Percentiles rank a stretch among this genome's conserved stretches.
These are phyloP conservation scores for Leccinellum albellum DNA, from an alignment of 768 basidiomycete species.

Conservation along the genomic window DNA sequence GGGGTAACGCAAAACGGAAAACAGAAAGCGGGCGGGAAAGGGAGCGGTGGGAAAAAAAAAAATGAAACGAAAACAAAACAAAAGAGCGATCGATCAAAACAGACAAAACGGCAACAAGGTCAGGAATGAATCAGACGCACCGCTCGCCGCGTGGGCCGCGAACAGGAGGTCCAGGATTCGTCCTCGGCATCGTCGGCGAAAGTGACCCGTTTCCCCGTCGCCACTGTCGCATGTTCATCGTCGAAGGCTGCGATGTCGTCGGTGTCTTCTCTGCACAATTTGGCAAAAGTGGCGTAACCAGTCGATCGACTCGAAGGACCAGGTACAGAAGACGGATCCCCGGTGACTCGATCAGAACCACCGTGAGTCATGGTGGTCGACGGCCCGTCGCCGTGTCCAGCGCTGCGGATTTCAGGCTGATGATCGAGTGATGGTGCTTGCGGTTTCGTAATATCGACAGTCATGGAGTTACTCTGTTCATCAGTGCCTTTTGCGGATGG, in stretches of 20 bases:
- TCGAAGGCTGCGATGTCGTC: slow-evolving; percentile 26
- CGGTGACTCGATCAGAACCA: slow-evolving; percentile 1
- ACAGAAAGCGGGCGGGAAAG: neutral
- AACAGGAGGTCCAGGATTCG: slow-evolving; percentile 6
- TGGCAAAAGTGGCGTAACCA: slow-evolving; percentile 21
- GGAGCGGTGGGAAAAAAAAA: neutral
- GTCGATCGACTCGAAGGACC: slow-evolving; percentile 21
- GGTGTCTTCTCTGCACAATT: slow-evolving; percentile 25
- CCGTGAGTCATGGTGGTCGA: slow-evolving; percentile 8
- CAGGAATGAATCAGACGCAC: slow-evolving; percentile 12
- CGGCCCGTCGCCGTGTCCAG: slow-evolving; percentile 4
- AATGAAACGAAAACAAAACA: neutral
- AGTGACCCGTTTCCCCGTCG: slow-evolving; percentile 23
- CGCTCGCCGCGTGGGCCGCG: slow-evolving; percentile 27
- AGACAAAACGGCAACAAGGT: neutral
- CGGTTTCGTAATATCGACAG: slow-evolving; percentile 8
- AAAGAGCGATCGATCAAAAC: neutral
- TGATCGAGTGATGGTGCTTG: slow-evolving; percentile 11
- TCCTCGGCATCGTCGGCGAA: slow-evolving; percentile 21
- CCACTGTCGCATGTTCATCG: slow-evolving; percentile 14
- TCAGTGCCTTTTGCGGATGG: slow-evolving; percentile 9
- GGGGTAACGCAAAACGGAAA: neutral
- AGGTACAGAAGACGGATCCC: slow-evolving; percentile 7
- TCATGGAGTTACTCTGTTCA: slow-evolving; percentile 11
- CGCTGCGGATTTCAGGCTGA: slow-evolving; percentile 19